Evolutionary conservation across 805 yeast genomes (phyloP), one percentile per base, ranked within the genome.

Genomic region (Candida orba): DNA sequence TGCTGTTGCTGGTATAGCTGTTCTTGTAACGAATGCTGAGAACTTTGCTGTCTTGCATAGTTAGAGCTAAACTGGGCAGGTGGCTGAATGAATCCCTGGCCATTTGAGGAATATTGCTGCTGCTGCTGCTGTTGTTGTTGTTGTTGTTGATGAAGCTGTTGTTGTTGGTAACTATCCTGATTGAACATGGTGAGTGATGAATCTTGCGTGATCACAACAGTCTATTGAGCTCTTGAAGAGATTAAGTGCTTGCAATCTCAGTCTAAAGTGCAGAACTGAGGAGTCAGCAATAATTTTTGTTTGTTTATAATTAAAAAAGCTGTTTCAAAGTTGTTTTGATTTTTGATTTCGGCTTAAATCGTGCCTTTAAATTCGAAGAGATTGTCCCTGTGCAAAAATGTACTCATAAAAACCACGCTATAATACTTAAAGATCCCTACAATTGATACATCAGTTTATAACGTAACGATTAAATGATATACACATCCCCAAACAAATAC

Each of bases 21-120:
- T 34, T 62, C 66, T 44, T 64, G 69, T 18, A 67, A 49, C 1
- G 71, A 67, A 35, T 59, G 69, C 15, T 65, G 68, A 1, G 71
- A 67, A 17, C 60, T 62, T 45, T 66, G 71, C 36, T 63, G 69
- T 40, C 58, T 59, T 62, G 64, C 57, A 43, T 66, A 66, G 39
- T 59, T 64, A 6, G 58, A 45, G 39, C 67, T 62, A 42, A 66
- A 67, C 39, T 55, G 62, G 2, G 64, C 63, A 5, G 58, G 54
- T 1, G 69, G 68, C 29, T 68, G 71, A 34, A 52, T 51, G 12
- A 58, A 49, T 18, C 60, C 54, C 24, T 56, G 53, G 12, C 52
- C 56, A 20, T 41, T 50, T 34, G 39, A 44, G 24, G 46, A 48
- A 27, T 42, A 34, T 29, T 41, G 45, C 10, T 43, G 44, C 8